Conservation (phyloP, 176 grass and related monocot genomes). For the Ensete glaucum region DNA sequence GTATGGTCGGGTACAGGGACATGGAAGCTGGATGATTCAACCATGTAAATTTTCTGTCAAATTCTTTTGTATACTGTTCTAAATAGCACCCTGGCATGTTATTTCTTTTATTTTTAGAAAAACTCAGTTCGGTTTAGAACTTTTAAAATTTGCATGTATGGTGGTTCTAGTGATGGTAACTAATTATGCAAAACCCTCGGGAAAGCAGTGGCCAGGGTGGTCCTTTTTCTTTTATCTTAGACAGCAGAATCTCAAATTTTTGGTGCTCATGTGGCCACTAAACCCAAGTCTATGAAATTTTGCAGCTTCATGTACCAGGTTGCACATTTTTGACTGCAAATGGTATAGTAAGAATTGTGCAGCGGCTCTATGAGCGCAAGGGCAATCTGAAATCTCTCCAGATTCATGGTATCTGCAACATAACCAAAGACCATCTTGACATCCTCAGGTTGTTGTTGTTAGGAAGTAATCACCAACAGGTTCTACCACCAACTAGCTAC, state of each 20-base stretch:
- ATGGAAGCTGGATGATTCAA: neutral
- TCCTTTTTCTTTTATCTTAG: no score
- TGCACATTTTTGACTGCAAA: constrained; percentile 64
- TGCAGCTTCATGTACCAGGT: constrained; percentile 78
- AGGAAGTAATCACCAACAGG: constrained; percentile 15
- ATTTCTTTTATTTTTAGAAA: neutral
- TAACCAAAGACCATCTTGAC: constrained; percentile 67
- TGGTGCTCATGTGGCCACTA: no score
- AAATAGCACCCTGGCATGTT: neutral
- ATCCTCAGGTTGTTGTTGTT: constrained; percentile 48
- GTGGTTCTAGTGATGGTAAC: neutral
- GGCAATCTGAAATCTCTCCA: constrained; percentile 45
- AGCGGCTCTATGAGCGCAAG: constrained; percentile 33
- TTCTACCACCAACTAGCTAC: constrained; percentile 24
- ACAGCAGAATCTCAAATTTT: no score
- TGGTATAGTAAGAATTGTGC: constrained; percentile 58
- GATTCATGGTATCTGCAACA: constrained; percentile 39
- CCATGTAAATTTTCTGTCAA: neutral
- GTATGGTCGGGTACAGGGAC: neutral
- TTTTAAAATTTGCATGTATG: neutral
- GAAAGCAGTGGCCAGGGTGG: no score
- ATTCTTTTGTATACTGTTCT: neutral
- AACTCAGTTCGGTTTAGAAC: neutral
- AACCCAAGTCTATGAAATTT: constrained; percentile 17
- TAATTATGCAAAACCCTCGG: neutral